Conservation (phyloP, 345 rosid genomes). For the Salix udensis region DNA sequence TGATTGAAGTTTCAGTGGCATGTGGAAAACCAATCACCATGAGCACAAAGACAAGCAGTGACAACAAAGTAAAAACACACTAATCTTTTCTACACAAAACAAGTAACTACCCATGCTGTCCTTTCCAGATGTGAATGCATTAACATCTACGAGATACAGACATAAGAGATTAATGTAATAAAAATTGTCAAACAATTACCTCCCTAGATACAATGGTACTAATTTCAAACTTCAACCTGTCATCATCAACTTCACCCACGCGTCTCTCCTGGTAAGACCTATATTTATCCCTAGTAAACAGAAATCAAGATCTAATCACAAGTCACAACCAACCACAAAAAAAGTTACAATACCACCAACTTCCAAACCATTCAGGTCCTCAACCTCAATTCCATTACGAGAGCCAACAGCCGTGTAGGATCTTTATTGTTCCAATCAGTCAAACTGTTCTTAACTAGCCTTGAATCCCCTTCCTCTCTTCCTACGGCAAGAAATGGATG, state of each 20-base stretch:
- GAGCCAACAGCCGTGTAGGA: constrained; percentile 49
- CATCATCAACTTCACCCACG: constrained; percentile 76
- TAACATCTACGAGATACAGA: not conserved
- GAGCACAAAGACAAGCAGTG: not conserved
- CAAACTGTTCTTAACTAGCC: constrained; percentile 33
- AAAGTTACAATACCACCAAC: constrained; percentile 4
- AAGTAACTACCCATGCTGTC: not conserved
- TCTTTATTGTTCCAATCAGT: constrained; percentile 71
- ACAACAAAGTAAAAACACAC: not conserved
- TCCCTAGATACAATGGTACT: constrained; percentile 85
- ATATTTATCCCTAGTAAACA: constrained; percentile 58
- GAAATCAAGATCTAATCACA: not conserved
- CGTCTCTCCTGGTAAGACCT: constrained; percentile 56
- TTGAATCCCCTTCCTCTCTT: constrained; percentile 33
- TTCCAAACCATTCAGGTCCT: constrained; percentile 1
- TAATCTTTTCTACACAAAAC: not conserved
- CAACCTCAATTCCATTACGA: constrained; percentile 78
- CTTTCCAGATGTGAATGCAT: not conserved
- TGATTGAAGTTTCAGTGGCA: not conserved
- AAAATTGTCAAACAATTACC: constrained; percentile 38
- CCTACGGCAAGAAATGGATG: constrained; percentile 38
- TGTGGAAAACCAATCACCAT: not conserved
- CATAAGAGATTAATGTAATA: not conserved
- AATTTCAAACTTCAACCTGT: constrained; percentile 73
- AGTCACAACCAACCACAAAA: not conserved